A percentile compares a stretch with the other conserved stretches of the same genome.
Evolutionary conservation across 164 flowering plant genomes (phyloP).

Genomic region (Vitis cinerea): DNA sequence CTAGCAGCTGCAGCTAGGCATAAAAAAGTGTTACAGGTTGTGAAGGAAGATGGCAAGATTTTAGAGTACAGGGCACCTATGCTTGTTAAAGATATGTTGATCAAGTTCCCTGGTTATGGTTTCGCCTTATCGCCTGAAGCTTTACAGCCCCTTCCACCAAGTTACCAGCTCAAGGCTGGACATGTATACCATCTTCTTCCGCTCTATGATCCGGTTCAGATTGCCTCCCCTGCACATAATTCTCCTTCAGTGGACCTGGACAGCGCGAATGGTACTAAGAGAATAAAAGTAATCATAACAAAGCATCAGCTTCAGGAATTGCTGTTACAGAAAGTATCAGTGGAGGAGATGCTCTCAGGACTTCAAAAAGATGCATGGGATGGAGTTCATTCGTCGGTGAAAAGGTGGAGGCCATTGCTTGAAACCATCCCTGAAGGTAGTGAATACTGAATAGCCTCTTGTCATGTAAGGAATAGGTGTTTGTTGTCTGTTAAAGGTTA

Average conservation of each 20-base stretch:
- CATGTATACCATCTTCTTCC: no score
- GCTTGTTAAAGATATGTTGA: slow-evolving; percentile 30
- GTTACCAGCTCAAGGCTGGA: no score
- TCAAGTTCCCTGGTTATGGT: slow-evolving; percentile 14
- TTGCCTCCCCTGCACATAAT: no score
- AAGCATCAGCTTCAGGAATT: slow-evolving; percentile 9
- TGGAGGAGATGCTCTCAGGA: slow-evolving; percentile 1
- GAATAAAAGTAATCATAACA: slow-evolving; percentile 6
- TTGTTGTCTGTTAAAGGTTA: no score
- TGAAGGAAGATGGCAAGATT: slow-evolving; percentile 30
- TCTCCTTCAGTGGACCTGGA: no score
- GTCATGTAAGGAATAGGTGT: no score
- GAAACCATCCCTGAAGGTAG: slow-evolving; percentile 7
- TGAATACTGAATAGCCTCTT: neutral
- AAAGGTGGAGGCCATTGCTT: neutral
- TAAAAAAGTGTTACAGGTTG: slow-evolving; percentile 16
- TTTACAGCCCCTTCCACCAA: neutral
- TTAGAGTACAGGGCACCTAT: slow-evolving; percentile 22
- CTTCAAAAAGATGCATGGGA: neutral
- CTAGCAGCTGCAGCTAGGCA: neutral
- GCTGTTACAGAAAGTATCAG: neutral
- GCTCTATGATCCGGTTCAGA: no score
- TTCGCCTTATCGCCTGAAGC: slow-evolving; percentile 15
- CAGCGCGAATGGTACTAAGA: neutral
- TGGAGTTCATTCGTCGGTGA: neutral